phyloP scores from a whole-genome alignment of 2,329 filamentous ascomycete genomes.

The Fusarium caatingaense region DNA sequence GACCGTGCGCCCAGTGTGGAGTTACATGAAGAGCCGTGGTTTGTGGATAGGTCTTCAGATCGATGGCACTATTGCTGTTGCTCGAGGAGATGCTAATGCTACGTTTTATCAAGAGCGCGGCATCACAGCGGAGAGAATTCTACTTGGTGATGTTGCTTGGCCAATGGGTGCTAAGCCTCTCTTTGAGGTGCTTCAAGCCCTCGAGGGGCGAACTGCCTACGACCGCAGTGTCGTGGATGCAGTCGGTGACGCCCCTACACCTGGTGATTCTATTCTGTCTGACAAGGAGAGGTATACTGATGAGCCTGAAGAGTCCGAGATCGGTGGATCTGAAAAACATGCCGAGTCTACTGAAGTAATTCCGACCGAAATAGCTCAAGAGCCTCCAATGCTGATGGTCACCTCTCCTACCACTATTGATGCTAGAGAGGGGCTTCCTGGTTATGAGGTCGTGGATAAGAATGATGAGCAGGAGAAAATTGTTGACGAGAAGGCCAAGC shows the following conservation, averaged over 20 bases:
- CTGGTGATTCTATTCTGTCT: conserved; percentile 32
- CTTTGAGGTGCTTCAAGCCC: conserved; percentile 54
- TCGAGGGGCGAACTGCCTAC: conserved; percentile 50
- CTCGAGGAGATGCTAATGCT: conserved; percentile 81
- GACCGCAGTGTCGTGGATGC: conserved; percentile 45
- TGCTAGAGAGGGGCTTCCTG: conserved; percentile 38
- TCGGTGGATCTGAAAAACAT: conserved; percentile 47
- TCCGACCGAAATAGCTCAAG: background rate
- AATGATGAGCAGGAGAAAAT: conserved; percentile 18
- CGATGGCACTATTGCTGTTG: conserved; percentile 83
- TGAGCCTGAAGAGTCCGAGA: conserved; percentile 5
- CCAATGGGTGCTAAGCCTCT: conserved; percentile 54
- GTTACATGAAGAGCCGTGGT: conserved; percentile 83
- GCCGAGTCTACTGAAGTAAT: conserved; percentile 25
- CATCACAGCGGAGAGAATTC: conserved; percentile 53
- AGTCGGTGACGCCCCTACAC: conserved; percentile 40
- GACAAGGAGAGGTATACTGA: conserved; percentile 48
- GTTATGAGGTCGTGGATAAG: conserved; percentile 24
- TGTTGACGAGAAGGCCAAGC: conserved; percentile 45
- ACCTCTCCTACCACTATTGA: background rate
- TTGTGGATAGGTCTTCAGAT: conserved; percentile 83
- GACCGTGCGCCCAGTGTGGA: conserved; percentile 73
- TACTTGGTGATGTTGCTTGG: conserved; percentile 55
- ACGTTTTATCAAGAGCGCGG: conserved; percentile 75
- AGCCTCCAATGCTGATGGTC: background rate